These are phyloP conservation scores for Casuarina cunninghamiana DNA, from an alignment of 306 rosid genomes.

Conservation along the genomic window DNA sequence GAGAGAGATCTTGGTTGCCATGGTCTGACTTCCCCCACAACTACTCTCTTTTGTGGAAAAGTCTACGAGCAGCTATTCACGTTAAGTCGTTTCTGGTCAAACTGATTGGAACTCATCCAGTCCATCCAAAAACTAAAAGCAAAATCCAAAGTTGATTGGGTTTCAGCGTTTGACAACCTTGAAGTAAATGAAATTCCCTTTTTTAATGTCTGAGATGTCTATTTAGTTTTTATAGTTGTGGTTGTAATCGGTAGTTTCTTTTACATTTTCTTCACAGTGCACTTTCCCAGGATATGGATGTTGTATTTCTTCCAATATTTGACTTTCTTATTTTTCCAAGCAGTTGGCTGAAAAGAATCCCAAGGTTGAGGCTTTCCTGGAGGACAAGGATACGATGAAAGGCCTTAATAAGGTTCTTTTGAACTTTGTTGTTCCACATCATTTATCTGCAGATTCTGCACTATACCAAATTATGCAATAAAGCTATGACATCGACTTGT, in stretches of 20 bases:
- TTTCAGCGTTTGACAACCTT: neutral
- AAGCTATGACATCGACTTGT: too few relatives aligned
- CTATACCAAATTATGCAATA: too few relatives aligned
- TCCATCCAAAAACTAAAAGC: neutral
- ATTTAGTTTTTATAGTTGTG: neutral
- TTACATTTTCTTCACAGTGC: neutral
- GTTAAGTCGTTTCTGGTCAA: neutral
- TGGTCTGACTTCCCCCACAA: neutral
- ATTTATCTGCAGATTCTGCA: too few relatives aligned
- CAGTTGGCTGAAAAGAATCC: constrained; percentile 65
- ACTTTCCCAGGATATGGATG: neutral
- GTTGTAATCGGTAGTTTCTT: neutral
- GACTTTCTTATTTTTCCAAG: constrained; percentile 23
- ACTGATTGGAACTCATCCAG: neutral
- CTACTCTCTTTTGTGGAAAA: too few relatives aligned
- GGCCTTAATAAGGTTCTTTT: constrained; percentile 58
- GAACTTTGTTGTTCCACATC: constrained; percentile 5
- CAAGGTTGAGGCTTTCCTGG: constrained; percentile 48
- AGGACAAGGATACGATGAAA: constrained; percentile 44
- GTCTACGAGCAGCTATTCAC: neutral
- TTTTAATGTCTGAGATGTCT: neutral
- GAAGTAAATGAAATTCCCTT: neutral
- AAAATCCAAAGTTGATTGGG: neutral
- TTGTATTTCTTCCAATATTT: constrained; percentile 11
- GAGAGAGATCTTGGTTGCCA: neutral